Conservation (phyloP, 805 yeast species). For the Candida sanyiensis region DNA sequence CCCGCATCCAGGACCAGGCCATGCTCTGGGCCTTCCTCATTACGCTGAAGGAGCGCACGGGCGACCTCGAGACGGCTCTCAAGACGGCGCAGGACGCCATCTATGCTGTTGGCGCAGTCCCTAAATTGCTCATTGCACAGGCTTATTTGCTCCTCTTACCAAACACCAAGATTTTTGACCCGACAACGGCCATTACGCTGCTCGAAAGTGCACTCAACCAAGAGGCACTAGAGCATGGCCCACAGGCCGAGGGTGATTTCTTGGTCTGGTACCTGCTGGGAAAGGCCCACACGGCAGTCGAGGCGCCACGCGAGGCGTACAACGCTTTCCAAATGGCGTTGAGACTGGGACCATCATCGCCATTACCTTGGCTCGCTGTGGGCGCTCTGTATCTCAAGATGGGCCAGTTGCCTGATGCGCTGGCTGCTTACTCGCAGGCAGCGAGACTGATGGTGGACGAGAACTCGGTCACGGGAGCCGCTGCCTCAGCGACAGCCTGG, state of each 20-base stretch:
- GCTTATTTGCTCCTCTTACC: constrained; percentile 43
- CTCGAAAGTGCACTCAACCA: constrained; percentile 29
- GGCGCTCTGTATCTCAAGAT: constrained; percentile 55
- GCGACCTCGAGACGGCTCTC: constrained; percentile 44
- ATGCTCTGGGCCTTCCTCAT: constrained; percentile 50
- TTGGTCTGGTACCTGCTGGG: constrained; percentile 54
- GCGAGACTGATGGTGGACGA: constrained; percentile 46
- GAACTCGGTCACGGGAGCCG: constrained; percentile 32
- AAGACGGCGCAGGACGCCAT: constrained; percentile 45
- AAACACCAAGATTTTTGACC: constrained; percentile 27
- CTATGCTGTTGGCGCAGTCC: constrained; percentile 37
- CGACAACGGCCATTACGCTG: constrained; percentile 33
- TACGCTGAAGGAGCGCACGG: constrained; percentile 39
- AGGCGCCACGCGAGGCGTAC: constrained; percentile 46
- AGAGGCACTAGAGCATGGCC: constrained; percentile 13
- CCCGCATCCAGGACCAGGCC: constrained; percentile 40
- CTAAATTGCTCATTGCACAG: constrained; percentile 41
- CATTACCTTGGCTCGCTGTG: constrained; percentile 64
- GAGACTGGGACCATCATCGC: constrained; percentile 44
- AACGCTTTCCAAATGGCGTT: constrained; percentile 51
- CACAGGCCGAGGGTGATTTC: constrained; percentile 36
- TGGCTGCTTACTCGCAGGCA: constrained; percentile 65
- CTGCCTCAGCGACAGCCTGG: constrained; percentile 53
- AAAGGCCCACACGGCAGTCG: constrained; percentile 41
- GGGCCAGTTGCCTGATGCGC: constrained; percentile 58